These are phyloP conservation scores for Globomyces sp. DNA, from an alignment of 371 early-diverging fungal species.

Conservation along the genomic window DNA sequence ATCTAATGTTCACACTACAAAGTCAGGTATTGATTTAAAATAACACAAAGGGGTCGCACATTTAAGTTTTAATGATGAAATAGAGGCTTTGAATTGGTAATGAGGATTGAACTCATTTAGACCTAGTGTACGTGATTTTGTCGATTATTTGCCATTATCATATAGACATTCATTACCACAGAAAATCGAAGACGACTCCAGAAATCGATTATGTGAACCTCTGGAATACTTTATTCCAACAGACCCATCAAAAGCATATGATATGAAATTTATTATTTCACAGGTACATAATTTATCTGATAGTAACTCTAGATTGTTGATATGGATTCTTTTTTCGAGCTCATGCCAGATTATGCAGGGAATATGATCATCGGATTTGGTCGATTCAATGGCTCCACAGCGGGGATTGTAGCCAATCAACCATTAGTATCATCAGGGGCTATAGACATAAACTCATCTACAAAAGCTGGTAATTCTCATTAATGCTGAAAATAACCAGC, in stretches of 20 bases:
- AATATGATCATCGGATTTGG: slow-evolving; percentile 93
- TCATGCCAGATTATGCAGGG: slow-evolving; percentile 88
- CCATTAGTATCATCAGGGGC: slow-evolving; percentile 94
- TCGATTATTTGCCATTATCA: slow-evolving; percentile 86
- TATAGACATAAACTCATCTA: slow-evolving; percentile 91
- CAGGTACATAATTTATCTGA: slow-evolving; percentile 47
- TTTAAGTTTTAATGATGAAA: slow-evolving; percentile 87
- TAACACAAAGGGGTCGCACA: slow-evolving; percentile 72
- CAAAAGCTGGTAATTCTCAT: slow-evolving; percentile 65
- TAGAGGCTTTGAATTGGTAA: slow-evolving; percentile 70
- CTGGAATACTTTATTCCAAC: slow-evolving; percentile 85
- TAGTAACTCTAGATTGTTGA: slow-evolving; percentile 61
- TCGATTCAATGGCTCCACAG: slow-evolving; percentile 82
- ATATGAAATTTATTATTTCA: slow-evolving; percentile 86
- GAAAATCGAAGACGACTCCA: neutral
- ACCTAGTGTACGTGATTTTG: slow-evolving; percentile 72
- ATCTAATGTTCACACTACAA: slow-evolving; percentile 86
- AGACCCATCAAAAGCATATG: slow-evolving; percentile 92
- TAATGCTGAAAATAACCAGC: slow-evolving; percentile 40
- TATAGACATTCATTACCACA: slow-evolving; percentile 55
- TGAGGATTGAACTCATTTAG: too few relatives aligned
- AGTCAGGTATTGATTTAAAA: slow-evolving; percentile 48
- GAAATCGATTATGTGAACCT: slow-evolving; percentile 72
- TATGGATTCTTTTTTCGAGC: slow-evolving; percentile 85
- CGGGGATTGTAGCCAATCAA: slow-evolving; percentile 96